Percentiles rank a stretch among this genome's conserved stretches.
Evolutionary conservation across 306 rosid species (phyloP).

Genomic region (Calophaca sinica): DNA sequence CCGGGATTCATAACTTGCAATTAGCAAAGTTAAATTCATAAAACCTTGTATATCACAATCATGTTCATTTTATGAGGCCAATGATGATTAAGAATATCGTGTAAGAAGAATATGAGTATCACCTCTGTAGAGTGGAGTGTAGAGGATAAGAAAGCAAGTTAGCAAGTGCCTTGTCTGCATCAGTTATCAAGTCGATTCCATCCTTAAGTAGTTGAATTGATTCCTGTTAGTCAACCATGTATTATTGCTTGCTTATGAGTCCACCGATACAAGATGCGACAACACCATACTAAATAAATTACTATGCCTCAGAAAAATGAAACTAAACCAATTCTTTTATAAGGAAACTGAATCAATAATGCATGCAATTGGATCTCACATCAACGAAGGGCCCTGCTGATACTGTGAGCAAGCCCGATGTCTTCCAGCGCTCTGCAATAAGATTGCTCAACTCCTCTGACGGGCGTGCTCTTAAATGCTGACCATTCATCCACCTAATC

Average conservation of each 20-base stretch:
- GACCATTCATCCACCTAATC: slow-evolving; percentile 98
- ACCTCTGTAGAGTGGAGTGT: slow-evolving; percentile 74
- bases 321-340: not conserved
- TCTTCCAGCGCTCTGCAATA: slow-evolving; percentile 81
- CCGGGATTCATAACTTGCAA: not conserved
- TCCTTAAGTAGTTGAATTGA: slow-evolving; percentile 82
- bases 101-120: slow-evolving; percentile 34
- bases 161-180: slow-evolving; percentile 76
- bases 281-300: slow-evolving; percentile 13
- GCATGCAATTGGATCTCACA: slow-evolving; percentile 58
- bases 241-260: slow-evolving; percentile 28
- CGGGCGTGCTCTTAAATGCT: slow-evolving; percentile 78
- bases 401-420: slow-evolving; percentile 64
- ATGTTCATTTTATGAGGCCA: slow-evolving; percentile 22
- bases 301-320: slow-evolving; percentile 35
- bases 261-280: slow-evolving; percentile 12
- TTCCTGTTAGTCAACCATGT: slow-evolving; percentile 61
- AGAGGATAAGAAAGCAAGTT: slow-evolving; percentile 90
- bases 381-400: slow-evolving; percentile 73
- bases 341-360: slow-evolving; percentile 35
- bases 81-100: not conserved
- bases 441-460: slow-evolving; percentile 70
- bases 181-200: slow-evolving; percentile 83
- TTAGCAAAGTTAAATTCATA: slow-evolving; percentile 16
- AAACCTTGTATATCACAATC: not conserved